Percentiles rank a stretch among this genome's conserved stretches.
phyloP scores from a whole-genome alignment of 768 basidiomycete species.

The Clitopilus hobsonii region DNA sequence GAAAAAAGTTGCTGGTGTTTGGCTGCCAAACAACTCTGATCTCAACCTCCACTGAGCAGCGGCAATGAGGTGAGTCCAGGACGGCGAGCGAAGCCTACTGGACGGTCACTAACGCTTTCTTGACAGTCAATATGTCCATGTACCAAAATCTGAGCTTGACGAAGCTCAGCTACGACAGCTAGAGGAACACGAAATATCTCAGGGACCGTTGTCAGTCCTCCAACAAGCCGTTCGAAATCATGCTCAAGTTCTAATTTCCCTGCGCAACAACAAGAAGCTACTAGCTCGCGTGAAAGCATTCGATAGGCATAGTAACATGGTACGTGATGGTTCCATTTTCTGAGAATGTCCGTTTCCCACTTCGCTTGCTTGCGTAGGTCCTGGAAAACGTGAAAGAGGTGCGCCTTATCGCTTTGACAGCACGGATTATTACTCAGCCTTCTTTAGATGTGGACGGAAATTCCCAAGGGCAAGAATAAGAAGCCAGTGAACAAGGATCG shows the following conservation, averaged over 20 bases:
- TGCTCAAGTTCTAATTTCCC: slow-evolving; percentile 93
- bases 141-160: slow-evolving; percentile 95
- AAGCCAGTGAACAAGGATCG: slow-evolving; percentile 99
- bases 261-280: slow-evolving; percentile 98
- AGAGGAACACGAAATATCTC: slow-evolving; percentile 98
- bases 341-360: too few species aligned
- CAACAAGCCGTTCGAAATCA: slow-evolving; percentile 98
- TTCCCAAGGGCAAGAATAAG: slow-evolving; percentile 97
- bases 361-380: too few species aligned
- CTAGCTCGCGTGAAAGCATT: slow-evolving; percentile 96
- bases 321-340: too few species aligned
- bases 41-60: slow-evolving; percentile 8
- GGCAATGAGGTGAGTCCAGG: slow-evolving; percentile 31
- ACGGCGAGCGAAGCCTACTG: neutral
- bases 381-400: slow-evolving; percentile 98
- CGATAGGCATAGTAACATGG: slow-evolving; percentile 99
- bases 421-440: slow-evolving; percentile 3
- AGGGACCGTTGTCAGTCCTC: slow-evolving; percentile 93
- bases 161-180: slow-evolving; percentile 94
- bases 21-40: slow-evolving; percentile 21
- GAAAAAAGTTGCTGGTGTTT: slow-evolving; percentile 29
- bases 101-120: slow-evolving; percentile 1
- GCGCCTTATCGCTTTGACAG: slow-evolving; percentile 2
- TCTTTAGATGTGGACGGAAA: slow-evolving; percentile 95
- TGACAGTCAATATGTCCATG: slow-evolving; percentile 90